Evolutionary conservation across 257 asterid genomes (phyloP).

Genomic region (Nicotiana tabacum): DNA sequence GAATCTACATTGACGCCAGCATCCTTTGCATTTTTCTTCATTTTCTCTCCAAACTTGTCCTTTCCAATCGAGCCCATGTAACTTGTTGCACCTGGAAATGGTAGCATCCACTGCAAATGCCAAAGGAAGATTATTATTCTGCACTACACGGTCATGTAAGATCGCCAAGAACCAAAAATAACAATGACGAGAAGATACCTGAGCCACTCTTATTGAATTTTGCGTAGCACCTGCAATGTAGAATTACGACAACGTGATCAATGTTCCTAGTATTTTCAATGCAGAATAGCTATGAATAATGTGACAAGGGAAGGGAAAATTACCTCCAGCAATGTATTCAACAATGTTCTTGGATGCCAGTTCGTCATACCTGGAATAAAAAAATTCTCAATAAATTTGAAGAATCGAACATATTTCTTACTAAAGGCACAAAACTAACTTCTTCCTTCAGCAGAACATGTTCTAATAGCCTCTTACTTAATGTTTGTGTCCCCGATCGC

Average conservation of each 20-base stretch:
- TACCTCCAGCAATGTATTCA: conserved; percentile 98
- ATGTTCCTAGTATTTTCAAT: not conserved
- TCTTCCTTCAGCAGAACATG: not conserved
- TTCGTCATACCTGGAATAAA: conserved; percentile 75
- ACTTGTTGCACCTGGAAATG: conserved; percentile 77
- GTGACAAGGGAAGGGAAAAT: not conserved
- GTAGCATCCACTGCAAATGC: conserved; percentile 47
- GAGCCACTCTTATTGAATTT: conserved; percentile 93
- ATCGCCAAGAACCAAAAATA: not conserved
- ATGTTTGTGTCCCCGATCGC: not conserved
- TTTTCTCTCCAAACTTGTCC: conserved; percentile 83
- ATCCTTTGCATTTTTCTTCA: conserved; percentile 66
- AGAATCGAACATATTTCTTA: not conserved
- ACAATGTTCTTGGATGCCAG: conserved; percentile 70
- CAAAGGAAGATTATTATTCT: not conserved
- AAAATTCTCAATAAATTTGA: not conserved
- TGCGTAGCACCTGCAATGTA: conserved; percentile 81
- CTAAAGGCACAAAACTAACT: not conserved
- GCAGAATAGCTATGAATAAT: not conserved
- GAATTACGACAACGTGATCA: not conserved
- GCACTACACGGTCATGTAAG: not conserved
- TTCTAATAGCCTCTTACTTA: not conserved
- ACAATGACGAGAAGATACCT: conserved; percentile 37
- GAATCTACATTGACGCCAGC: conserved; percentile 76
- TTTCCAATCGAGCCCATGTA: conserved; percentile 62